Conservation (phyloP, 2,329 filamentous ascomycete species). For the Coccinonectria pachysandricola region DNA sequence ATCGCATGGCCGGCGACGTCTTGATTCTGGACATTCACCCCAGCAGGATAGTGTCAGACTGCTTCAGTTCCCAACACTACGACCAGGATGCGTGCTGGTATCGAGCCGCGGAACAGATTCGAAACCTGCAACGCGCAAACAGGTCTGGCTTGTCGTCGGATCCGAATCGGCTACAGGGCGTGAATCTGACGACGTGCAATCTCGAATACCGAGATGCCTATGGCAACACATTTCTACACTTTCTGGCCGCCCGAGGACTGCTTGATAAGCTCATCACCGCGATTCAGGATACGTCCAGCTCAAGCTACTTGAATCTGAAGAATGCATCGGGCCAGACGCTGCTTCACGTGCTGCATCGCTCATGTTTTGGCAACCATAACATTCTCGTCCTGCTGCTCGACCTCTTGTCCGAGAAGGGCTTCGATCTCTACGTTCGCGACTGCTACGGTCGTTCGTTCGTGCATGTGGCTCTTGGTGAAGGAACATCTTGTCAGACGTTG, state of each 20-base stretch:
- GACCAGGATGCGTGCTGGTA: conserved; percentile 20
- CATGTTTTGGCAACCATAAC: conserved; percentile 23
- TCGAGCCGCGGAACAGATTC: conserved; percentile 14
- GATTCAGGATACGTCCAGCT: conserved; percentile 10
- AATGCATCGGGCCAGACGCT: conserved; percentile 41
- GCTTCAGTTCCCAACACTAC: conserved; percentile 15
- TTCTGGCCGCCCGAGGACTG: conserved; percentile 29
- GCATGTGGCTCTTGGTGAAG: conserved; percentile 29
- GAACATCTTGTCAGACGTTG: conserved; percentile 24
- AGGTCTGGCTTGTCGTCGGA: conserved; percentile 12
- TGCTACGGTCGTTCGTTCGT: conserved; percentile 44
- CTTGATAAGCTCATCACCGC: conserved; percentile 20
- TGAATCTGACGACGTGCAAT: conserved; percentile 2
- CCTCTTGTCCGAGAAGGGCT: conserved; percentile 8
- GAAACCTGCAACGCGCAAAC: conserved; percentile 21
- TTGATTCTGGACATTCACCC: conserved; percentile 24
- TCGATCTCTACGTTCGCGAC: conserved; percentile 30
- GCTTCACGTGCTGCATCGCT: conserved; percentile 30
- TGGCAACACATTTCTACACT: conserved; percentile 37
- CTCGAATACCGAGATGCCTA: conserved; percentile 27
- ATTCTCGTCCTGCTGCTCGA: conserved; percentile 20
- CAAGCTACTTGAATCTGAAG: conserved; percentile 13
- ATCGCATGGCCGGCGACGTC: conserved; percentile 40
- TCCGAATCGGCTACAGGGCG: conserved; percentile 8
- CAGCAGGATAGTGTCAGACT: conserved; percentile 6